Evolutionary conservation across 257 asterid species (phyloP).

Genomic region (Ehretia macrophylla): DNA sequence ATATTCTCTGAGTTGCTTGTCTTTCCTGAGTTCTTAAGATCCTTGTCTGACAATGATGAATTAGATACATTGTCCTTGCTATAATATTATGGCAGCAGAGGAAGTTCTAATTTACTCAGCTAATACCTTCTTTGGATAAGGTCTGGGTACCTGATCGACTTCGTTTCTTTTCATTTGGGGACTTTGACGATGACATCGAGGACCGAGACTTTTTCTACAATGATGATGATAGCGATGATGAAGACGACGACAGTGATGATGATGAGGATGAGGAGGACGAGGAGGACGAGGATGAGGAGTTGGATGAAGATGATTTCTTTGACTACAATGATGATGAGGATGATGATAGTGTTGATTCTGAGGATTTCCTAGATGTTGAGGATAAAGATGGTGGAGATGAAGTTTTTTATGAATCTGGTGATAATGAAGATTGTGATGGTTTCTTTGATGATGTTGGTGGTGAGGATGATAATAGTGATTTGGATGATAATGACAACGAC

Average conservation of each 20-base stretch:
- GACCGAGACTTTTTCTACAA: conserved; percentile 16
- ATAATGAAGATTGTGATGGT: conserved; percentile 6
- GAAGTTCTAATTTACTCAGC: conserved; percentile 37
- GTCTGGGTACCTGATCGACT: conserved; percentile 30
- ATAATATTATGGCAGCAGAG: conserved; percentile 21
- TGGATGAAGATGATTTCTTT: conserved; percentile 5
- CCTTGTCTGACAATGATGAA: conserved; percentile 13
- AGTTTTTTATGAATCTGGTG: conserved; percentile 7
- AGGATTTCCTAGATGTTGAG: conserved; percentile 11
- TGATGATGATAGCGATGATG: neutral
- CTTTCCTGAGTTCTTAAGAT: conserved; percentile 5
- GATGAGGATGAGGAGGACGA: conserved; percentile 10
- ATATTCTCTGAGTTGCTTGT: neutral
- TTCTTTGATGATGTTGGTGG: conserved; percentile 11
- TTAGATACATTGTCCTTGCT: conserved; percentile 8
- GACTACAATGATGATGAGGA: conserved; percentile 7
- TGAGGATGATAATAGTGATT: conserved; percentile 1
- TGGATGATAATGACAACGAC: conserved; percentile 5
- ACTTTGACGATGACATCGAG: conserved; percentile 29
- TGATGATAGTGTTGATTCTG: neutral
- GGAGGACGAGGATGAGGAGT: conserved; percentile 2
- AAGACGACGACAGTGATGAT: conserved; percentile 8
- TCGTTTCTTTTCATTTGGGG: conserved; percentile 34
- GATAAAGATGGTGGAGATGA: conserved; percentile 16
- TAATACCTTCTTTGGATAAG: conserved; percentile 42